Conservation (phyloP, 257 asterid genomes). For the Solanum medicagineum region DNA sequence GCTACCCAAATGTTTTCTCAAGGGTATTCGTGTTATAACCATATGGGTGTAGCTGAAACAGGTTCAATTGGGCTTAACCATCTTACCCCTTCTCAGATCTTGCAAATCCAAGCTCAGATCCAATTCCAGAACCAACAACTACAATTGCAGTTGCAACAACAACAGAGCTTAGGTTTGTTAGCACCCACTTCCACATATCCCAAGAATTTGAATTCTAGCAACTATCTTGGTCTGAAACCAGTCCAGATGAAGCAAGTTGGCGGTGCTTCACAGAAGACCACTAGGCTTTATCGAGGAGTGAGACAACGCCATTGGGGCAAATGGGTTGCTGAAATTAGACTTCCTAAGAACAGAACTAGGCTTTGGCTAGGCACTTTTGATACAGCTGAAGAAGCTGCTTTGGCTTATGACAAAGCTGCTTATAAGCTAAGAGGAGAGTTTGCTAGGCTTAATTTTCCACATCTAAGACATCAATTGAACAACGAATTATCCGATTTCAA, state of each 20-base stretch:
- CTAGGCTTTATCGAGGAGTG: conserved; percentile 80
- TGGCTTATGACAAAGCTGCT: conserved; percentile 85
- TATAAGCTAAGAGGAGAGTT: conserved; percentile 75
- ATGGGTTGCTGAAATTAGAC: conserved; percentile 94
- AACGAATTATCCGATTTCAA: conserved; percentile 33
- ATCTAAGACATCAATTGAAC: conserved; percentile 43
- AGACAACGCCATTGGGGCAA: conserved; percentile 95
- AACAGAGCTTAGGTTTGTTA: conserved; percentile 9
- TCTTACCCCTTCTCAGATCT: conserved; percentile 59
- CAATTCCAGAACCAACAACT: conserved; percentile 40
- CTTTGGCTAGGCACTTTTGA: conserved; percentile 95
- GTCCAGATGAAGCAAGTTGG: conserved; percentile 54
- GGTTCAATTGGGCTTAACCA: conserved; percentile 41
- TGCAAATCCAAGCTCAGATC: conserved; percentile 56
- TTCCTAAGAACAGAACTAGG: conserved; percentile 74
- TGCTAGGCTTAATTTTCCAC: conserved; percentile 74
- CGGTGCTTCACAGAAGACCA: conserved; percentile 34
- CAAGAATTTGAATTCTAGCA: conserved; percentile 10
- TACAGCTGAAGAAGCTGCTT: conserved; percentile 79
- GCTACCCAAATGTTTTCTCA: conserved; percentile 31
- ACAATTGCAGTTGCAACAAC: conserved; percentile 5
- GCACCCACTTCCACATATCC: not conserved
- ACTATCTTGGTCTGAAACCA: conserved; percentile 42
- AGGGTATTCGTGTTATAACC: conserved; percentile 23
- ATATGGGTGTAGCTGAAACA: conserved; percentile 27